Conservation (phyloP, 2,329 filamentous ascomycete genomes). For the Colletotrichum ledebouriae region DNA sequence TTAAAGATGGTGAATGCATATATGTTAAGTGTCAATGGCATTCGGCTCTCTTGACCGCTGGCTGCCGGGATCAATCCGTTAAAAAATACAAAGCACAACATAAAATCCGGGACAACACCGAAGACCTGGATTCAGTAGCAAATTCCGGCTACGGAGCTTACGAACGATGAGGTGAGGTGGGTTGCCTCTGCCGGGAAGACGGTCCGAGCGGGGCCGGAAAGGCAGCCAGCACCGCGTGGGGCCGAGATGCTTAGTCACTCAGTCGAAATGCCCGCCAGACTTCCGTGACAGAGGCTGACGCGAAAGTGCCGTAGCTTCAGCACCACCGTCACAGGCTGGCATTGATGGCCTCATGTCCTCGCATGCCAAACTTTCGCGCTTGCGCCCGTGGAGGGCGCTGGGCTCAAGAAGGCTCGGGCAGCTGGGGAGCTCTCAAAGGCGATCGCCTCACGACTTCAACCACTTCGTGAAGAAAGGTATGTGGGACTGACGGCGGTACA, state of each 20-base stretch:
- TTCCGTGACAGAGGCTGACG: constrained; percentile 7
- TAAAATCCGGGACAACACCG: too few species aligned
- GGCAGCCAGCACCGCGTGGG: not conserved
- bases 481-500: not conserved
- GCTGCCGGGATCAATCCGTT: too few species aligned
- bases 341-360: constrained; percentile 40
- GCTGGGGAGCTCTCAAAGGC: not conserved
- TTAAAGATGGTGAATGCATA: too few species aligned
- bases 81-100: too few species aligned
- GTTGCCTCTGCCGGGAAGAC: too few species aligned
- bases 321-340: constrained; percentile 23
- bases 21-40: too few species aligned
- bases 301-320: not conserved
- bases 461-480: constrained; percentile 41
- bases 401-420: not conserved
- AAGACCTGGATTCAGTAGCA: too few species aligned
- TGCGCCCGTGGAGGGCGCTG: constrained; percentile 22
- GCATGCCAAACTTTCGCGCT: constrained; percentile 39
- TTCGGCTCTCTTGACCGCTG: too few species aligned
- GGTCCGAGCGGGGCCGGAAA: too few species aligned
- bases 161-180: too few species aligned
- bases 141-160: too few species aligned
- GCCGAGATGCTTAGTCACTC: constrained; percentile 30
- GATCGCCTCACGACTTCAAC: constrained; percentile 32
- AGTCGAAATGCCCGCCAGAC: not conserved